Conservation (phyloP, 2,329 filamentous ascomycete genomes). For the Beauveria varroae region DNA sequence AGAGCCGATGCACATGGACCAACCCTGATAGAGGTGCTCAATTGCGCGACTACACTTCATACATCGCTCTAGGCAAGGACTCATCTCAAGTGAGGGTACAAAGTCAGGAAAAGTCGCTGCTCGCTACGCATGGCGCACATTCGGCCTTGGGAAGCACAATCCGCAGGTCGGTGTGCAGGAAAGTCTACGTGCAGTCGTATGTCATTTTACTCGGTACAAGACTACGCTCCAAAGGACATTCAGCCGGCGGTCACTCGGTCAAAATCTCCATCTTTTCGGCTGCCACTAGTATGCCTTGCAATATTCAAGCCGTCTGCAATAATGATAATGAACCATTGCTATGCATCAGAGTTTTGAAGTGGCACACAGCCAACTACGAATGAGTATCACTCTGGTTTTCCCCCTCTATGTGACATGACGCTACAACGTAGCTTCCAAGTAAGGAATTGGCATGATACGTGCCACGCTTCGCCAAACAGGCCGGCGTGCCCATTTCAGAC, state of each 20-base stretch:
- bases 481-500: neutral
- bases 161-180: neutral
- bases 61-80: neutral
- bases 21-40: neutral
- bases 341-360: neutral
- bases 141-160: neutral
- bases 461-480: neutral
- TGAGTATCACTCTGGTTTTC: neutral
- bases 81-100: neutral
- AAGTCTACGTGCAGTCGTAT: neutral
- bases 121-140: neutral
- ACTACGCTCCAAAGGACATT: neutral
- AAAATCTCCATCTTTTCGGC: neutral
- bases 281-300: neutral
- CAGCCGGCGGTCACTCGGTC: neutral
- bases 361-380: too few relatives aligned
- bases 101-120: neutral
- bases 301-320: neutral
- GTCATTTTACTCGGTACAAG: neutral
- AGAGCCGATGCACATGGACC: constrained; percentile 9
- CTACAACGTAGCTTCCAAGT: neutral
- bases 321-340: neutral
- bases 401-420: neutral
- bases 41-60: neutral
- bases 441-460: neutral